phyloP scores from a whole-genome alignment of 768 basidiomycete genomes.

The Hericium coralloides region DNA sequence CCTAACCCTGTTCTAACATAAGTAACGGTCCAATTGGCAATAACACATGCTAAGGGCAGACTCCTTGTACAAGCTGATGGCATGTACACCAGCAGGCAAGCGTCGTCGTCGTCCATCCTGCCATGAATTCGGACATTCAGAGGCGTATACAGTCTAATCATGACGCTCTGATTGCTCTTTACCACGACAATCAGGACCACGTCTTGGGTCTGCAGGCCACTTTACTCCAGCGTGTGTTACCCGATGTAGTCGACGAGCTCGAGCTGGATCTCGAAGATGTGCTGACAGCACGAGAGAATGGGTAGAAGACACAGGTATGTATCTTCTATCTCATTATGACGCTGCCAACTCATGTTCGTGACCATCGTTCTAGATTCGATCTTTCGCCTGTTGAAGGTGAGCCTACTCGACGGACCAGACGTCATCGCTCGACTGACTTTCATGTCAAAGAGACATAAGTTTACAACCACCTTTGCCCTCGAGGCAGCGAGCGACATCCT shows the following conservation, averaged over 20 bases:
- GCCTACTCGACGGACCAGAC: background rate
- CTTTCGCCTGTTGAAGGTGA: slow-evolving; percentile 42
- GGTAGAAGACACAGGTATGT: slow-evolving; percentile 59
- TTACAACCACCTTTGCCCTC: slow-evolving; percentile 51
- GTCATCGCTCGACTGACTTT: too few relatives aligned
- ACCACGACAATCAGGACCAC: slow-evolving; percentile 37
- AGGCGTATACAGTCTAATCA: slow-evolving; percentile 20
- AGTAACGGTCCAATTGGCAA: too few relatives aligned
- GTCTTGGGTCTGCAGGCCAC: slow-evolving; percentile 40
- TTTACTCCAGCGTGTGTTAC: slow-evolving; percentile 48
- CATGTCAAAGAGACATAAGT: slow-evolving; percentile 50
- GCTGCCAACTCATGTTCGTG: background rate
- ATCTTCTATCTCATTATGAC: background rate
- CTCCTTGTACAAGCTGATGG: too few relatives aligned
- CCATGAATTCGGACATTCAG: too few relatives aligned
- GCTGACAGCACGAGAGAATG: slow-evolving; percentile 49
- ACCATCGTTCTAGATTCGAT: slow-evolving; percentile 18
- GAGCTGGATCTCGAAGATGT: slow-evolving; percentile 35
- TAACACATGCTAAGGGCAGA: too few relatives aligned
- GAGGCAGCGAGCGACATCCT: slow-evolving; percentile 48
- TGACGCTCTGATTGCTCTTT: slow-evolving; percentile 39
- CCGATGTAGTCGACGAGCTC: slow-evolving; percentile 51
- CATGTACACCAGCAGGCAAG: too few relatives aligned
- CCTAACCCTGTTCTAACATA: too few relatives aligned
- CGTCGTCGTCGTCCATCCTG: too few relatives aligned